Evolutionary conservation across 495 filamentous ascomycete genomes (phyloP).

Genomic region (Talaromyces thailandensis): DNA sequence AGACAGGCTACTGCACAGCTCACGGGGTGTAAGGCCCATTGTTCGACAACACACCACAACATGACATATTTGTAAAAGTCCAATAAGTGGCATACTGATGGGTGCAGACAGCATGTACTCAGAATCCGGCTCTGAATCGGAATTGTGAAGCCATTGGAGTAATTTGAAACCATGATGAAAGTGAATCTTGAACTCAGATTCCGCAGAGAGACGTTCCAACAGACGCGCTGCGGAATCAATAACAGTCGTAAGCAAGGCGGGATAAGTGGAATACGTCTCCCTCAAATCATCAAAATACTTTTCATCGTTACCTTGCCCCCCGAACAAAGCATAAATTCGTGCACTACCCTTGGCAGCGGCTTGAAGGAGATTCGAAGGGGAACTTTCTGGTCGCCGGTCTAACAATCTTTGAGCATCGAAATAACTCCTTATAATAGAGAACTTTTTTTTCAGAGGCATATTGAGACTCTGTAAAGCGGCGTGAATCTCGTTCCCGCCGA

Average conservation of each 20-base stretch:
- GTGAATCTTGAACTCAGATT: conserved; percentile 82
- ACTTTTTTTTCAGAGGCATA: too few relatives aligned
- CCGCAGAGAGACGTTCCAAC: conserved; percentile 68
- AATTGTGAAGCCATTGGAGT: conserved; percentile 80
- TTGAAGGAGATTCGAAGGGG: too few relatives aligned
- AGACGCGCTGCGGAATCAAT: conserved; percentile 69
- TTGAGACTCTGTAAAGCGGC: too few relatives aligned
- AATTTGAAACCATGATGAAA: conserved; percentile 93
- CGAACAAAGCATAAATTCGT: conserved; percentile 82
- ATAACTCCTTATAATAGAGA: too few relatives aligned
- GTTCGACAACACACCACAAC: conserved; percentile 87
- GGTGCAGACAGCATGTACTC: conserved; percentile 95
- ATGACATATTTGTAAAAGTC: conserved; percentile 87
- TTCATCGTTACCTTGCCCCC: conserved; percentile 95
- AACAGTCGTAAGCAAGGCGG: conserved; percentile 77
- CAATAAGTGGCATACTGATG: conserved; percentile 93
- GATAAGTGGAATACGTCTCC: conserved; percentile 81
- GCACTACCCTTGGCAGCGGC: conserved; percentile 72
- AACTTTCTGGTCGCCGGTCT: too few relatives aligned
- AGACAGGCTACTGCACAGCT: conserved; percentile 66
- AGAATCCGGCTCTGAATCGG: conserved; percentile 79
- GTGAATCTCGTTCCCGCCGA: too few relatives aligned
- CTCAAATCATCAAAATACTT: conserved; percentile 97
- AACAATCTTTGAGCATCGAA: too few relatives aligned
- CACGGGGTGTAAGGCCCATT: conserved; percentile 78